Percentiles rank a stretch among this genome's conserved stretches.
These are phyloP conservation scores for Trametes villosa DNA, from an alignment of 768 basidiomycete genomes.

Conservation along the genomic window DNA sequence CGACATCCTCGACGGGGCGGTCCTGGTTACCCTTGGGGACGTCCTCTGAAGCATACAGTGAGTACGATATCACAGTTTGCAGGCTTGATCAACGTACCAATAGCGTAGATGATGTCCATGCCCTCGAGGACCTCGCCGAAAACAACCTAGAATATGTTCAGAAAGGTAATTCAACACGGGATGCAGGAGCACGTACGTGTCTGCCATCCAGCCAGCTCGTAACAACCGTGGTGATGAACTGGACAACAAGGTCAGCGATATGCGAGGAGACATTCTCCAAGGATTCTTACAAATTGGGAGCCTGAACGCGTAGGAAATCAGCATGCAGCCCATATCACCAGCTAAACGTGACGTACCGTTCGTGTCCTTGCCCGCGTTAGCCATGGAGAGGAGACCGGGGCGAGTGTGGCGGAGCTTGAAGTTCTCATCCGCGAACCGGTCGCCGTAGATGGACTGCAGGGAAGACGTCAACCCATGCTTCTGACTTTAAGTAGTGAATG, in stretches of 20 bases:
- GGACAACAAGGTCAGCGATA: not conserved
- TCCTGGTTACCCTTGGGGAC: constrained; percentile 72
- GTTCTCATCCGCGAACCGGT: constrained; percentile 93
- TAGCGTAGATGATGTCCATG: constrained; percentile 79
- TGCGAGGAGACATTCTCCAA: not conserved
- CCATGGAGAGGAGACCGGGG: constrained; percentile 91
- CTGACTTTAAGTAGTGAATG: not conserved
- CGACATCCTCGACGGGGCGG: constrained; percentile 74
- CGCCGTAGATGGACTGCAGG: constrained; percentile 86
- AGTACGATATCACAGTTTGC: not conserved
- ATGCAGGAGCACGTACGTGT: constrained; percentile 56
- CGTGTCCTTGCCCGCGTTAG: constrained; percentile 90
- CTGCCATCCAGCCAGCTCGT: constrained; percentile 92
- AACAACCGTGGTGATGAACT: constrained; percentile 92
- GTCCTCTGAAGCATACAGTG: constrained; percentile 56
- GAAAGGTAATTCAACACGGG: not conserved
- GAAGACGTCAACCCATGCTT: not conserved
- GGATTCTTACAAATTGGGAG: constrained; percentile 77
- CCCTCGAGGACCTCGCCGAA: constrained; percentile 93
- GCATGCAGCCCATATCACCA: too few species aligned
- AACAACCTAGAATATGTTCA: constrained; percentile 63
- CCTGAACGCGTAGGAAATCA: constrained; percentile 46
- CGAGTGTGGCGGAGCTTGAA: constrained; percentile 96
- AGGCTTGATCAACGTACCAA: constrained; percentile 51
- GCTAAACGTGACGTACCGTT: constrained; percentile 59